Evolutionary conservation across 116 monocot species (phyloP), one percentile per base, ranked within the genome.

Genomic region (Trichopus zeylanicus): DNA sequence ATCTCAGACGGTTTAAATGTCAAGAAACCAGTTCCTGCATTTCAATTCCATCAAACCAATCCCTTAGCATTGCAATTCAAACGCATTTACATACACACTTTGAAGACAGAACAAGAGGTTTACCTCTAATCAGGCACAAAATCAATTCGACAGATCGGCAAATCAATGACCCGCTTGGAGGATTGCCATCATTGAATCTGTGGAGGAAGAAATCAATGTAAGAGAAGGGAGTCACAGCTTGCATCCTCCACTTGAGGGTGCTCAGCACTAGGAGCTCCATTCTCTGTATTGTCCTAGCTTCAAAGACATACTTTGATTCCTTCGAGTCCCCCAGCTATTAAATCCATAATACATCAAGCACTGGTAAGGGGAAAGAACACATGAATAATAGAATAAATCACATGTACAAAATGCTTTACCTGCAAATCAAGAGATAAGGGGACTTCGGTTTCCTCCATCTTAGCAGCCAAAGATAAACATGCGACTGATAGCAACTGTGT

Each of bases 221-320:
- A 24, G 95, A 83, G 69, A 86, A 95, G 29, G 95, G 84, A 16
- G 91, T 95, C 48, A 90, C 81, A 6, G 91, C 59, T 59, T 81
- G 84, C 90, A 95, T 81, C 49, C 84, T 90, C 86, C 90, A 95
- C n/a, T 81, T 76, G 54, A 95, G 78, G 18, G 81, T 86, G 61
- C 72, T 83, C 13, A 95, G 72, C 46, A 95, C 83, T 15, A 90
- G 68, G 54, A 90, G 86, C 79, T 95, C 95, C 95, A 95, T 95
- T 70, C 87, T 87, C 65, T 90, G 84, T 55, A 90, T 86, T 42
- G 95, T 90, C 62, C 58, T 87, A 33, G 81, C 75, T 35, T 92
- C 92, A 70, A 92, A 91, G 9, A 83, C 42, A 56, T 68, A 80
- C 26, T 72, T 84, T 2, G 73, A 67, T 8, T 81, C 81, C 26